Base-by-base conservation (phyloP, 2,329 filamentous ascomycete genomes). In the Akanthomyces dipterigenus region DNA sequence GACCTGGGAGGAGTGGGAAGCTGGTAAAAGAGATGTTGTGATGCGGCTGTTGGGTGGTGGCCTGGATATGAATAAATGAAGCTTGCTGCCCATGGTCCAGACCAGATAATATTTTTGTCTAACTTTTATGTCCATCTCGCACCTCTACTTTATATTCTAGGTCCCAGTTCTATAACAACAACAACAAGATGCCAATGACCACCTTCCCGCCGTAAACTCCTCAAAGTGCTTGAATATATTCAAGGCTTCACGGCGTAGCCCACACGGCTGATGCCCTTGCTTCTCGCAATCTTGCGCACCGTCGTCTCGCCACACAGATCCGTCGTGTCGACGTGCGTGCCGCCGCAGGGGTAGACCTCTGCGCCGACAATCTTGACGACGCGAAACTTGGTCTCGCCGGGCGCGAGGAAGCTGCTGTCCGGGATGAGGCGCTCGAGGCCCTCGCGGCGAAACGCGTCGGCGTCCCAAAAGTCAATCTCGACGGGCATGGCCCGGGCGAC, bases 311-410 rank as follows among this genome's bases (percentile, higher is more conserved):
- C 85, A 67, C 82, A 85, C 63, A 80, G 66, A 62, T 80, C 77
- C 22, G 86, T 88, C 20, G 75, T 80, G 34, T 81, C 76, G 3
- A 91, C 88, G 76, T 91, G 89, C 28, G 88, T 91, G 0, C 88
- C 88, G 8, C 88, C 89, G 71, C 89, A 91, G 1, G 88, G 88
- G 75, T 91, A 91, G 28, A 81, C 81, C 66, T 88, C 89, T 0
- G 83, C 81, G 0, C 87, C 88, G 0, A 84, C 82, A 63, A 91
- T 89, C 62, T 84, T 81, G 26, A 91, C 88, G 0, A 90, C 86
- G 9, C 88, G 77, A 36, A 87, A 84, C 69, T 82, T 85, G 65
- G 82, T 81, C 43, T 72, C 72, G 26, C 80, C 82, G 0, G 74
- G 72, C 9, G 76, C 75, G 63, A 74, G 71, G 55, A 76, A 68